These are phyloP conservation scores for Tylopilus subfusipes DNA, from an alignment of 768 basidiomycete genomes.

Conservation along the genomic window DNA sequence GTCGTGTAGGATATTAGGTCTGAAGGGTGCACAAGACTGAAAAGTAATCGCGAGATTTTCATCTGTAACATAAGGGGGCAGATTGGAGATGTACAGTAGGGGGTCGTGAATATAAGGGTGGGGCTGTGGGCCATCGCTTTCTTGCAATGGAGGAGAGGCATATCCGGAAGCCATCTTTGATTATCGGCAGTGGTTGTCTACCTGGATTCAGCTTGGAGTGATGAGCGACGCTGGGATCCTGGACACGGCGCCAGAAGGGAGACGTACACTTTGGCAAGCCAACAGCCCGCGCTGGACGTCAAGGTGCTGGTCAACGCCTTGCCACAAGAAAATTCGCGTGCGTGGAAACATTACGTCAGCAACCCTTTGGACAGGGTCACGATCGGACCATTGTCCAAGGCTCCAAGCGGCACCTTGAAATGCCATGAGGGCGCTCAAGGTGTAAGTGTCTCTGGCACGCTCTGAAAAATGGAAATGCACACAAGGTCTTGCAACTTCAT, in stretches of 20 bases:
- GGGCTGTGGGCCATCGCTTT: slow-evolving; percentile 36
- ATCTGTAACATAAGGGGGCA: slow-evolving; percentile 71
- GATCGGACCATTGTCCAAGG: not conserved
- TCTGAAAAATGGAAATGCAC: no score
- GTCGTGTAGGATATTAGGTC: slow-evolving; percentile 72
- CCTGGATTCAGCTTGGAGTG: slow-evolving; percentile 6
- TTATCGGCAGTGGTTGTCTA: slow-evolving; percentile 27
- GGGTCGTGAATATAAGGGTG: slow-evolving; percentile 88
- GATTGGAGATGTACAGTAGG: slow-evolving; percentile 72
- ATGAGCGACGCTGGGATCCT: not conserved
- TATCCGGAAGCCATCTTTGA: slow-evolving; percentile 37
- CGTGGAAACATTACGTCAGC: slow-evolving; percentile 36
- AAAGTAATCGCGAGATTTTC: slow-evolving; percentile 74
- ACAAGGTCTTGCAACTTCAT: no score
- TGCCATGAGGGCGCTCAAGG: no score
- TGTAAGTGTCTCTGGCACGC: no score
- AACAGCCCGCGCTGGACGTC: slow-evolving; percentile 33
- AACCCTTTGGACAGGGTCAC: not conserved
- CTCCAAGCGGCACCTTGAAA: no score
- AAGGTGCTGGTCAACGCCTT: slow-evolving; percentile 26
- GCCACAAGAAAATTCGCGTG: slow-evolving; percentile 29
- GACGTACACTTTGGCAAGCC: slow-evolving; percentile 29
- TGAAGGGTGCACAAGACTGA: slow-evolving; percentile 73
- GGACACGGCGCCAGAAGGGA: not conserved
- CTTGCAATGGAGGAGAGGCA: slow-evolving; percentile 30